Evolutionary conservation across 208 protist species (phyloP), one percentile per base, ranked within the genome.

Genomic region (Crithidia acanthocephali): DNA sequence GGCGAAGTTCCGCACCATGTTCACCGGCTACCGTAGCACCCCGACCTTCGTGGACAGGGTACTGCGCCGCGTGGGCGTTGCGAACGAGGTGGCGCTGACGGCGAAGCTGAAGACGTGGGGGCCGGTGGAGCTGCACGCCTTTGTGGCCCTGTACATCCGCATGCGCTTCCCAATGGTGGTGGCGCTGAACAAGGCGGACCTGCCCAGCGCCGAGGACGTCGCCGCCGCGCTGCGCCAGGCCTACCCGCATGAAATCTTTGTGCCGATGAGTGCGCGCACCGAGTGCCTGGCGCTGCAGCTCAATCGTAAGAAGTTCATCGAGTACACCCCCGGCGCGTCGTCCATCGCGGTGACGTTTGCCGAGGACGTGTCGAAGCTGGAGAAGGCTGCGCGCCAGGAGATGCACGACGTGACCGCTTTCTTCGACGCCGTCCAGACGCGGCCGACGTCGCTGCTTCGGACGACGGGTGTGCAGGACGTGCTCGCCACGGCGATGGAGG

Each of bases 131-230:
- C 76, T 98, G 20, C 96, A 98, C 73, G 67, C 56, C n/a, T 76
- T 98, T 53, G 92, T 98, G 35, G 95, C 92, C 5, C 66, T 93
- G 16, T 98, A 96, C 80, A 82, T 98, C 47, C 87, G 79, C 16
- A 53, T 92, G 32, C 89, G 96, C 30, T 98, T 98, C 64, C 95
- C 95, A 8, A 92, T 98, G 68, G 82, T 97, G 8, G 68, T 98
- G 23, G 94, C 94, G 35, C 81, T 98, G 30, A 98, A 98, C 79
- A 98, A 98, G 84, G 77, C 80, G 8, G 96, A 98, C 74, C 48
- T 93, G 30, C 74, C 83, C 15, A 66, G 82, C 37, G 87, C 90
- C 22, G 55, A 33, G 37, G 68, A 45, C 25, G 53, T 95, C 47
- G 76, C 75, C n/a, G 64, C 30, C 1, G 28, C 74, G 44, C 69